Base-by-base conservation (phyloP, 805 yeast genomes). In the Starmerella kuoi region DNA sequence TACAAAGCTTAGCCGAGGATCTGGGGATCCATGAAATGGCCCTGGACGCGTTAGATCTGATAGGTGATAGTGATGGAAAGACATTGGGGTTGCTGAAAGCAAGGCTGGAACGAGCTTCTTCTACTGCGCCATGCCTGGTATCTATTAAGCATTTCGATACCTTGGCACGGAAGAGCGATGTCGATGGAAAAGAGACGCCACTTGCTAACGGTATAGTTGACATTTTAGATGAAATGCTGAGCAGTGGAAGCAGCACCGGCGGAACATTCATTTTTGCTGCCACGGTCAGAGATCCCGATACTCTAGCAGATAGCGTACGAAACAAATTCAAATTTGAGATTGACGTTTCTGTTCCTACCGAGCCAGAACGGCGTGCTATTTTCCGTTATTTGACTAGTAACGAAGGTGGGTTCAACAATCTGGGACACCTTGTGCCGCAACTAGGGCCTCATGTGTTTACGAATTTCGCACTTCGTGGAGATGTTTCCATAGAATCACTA, bases 41-140 rank as follows among this genome's bases (percentile, higher is more conserved):
- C 35, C 60, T 88, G 12, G 93, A 87, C 49, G 78, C 85, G 22
- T 69, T 73, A 48, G 83, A 76, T 26, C 58, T 79, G 4, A 59
- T 79, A 5, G 76, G 79, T 42, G 83, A 86, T 1, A 74, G 83
- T 12, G 88, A 80, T 41, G 62, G 76, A 24, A 86, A 86, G 55
- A 81, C 87, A 0, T 63, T 88, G 18, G 98, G 95, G 0, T 61
- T 73, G 1, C 64, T 88, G 11, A 64, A 74, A 38, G 97, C 95
- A 0, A 75, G 78, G 54, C 65, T 84, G 5, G 96, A 86, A 49
- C 68, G 77, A 18, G 64, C 73, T 31, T 58, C 73, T 46, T 64
- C 73, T 11, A 31, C 46, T 0, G 32, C 59, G 15, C 64, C 72
- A 0, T 61, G 66, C 6, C 47, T 74, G 2, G 65, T 87, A 1